Evolutionary conservation across 106 monocot genomes (phyloP).

Genomic region (Platanthera zijinensis): DNA sequence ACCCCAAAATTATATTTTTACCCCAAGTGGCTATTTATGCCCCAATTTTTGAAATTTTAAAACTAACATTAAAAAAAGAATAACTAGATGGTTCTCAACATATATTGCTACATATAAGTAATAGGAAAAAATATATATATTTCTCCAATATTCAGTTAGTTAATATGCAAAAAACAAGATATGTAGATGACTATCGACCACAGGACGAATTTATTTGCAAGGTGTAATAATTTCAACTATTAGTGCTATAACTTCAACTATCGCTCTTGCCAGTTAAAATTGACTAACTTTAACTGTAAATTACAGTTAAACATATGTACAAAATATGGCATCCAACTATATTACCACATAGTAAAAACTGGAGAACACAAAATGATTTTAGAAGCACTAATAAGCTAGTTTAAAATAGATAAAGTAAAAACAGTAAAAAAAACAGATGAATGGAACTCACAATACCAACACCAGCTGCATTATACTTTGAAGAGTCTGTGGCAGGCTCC

Average conservation of each 20-base stretch:
- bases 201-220: background rate
- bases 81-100: no score
- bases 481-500: constrained; percentile 50
- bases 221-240: background rate
- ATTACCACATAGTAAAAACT: background rate
- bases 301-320: background rate
- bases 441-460: constrained; percentile 42
- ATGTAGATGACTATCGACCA: background rate
- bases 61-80: no score
- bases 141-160: no score
- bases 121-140: no score
- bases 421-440: background rate
- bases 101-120: no score
- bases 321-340: background rate
- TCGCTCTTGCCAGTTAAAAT: background rate
- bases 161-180: background rate
- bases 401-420: background rate
- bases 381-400: background rate
- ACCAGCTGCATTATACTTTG: constrained; percentile 78
- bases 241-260: background rate
- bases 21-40: no score
- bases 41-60: no score
- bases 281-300: background rate
- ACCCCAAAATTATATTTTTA: no score
- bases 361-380: background rate